Percentiles rank a stretch among this genome's conserved stretches.
Evolutionary conservation across 2,329 filamentous ascomycete genomes (phyloP).

Genomic region (Penicillium thymicola): DNA sequence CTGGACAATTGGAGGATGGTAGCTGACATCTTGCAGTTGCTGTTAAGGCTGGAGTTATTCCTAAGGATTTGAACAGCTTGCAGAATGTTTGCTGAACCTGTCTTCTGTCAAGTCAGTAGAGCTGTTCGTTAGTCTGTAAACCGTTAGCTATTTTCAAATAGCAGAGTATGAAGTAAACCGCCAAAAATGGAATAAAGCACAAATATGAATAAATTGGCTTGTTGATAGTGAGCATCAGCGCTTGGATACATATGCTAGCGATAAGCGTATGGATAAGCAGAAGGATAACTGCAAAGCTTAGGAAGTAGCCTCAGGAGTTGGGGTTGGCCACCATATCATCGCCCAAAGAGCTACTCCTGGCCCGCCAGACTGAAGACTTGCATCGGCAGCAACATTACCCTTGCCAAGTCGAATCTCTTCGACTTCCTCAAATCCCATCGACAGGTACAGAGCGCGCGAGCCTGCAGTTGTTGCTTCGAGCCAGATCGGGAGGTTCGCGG

Average conservation of each 20-base stretch:
- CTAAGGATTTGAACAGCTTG: constrained; percentile 28
- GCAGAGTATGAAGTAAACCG: not conserved
- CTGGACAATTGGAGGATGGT: constrained; percentile 43
- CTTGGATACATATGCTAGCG: not conserved
- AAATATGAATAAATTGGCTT: not conserved
- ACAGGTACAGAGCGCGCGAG: constrained; percentile 21
- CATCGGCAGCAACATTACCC: constrained; percentile 20
- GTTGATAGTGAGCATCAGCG: not conserved
- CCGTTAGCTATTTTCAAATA: not conserved
- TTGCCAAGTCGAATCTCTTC: constrained; percentile 22
- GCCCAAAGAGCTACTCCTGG: constrained; percentile 21
- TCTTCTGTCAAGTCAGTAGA: not conserved
- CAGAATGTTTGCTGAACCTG: constrained; percentile 1
- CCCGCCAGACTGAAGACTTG: constrained; percentile 13
- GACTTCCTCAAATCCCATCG: constrained; percentile 22
- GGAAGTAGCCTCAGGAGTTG: not conserved
- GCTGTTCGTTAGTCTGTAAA: not conserved
- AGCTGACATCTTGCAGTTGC: constrained; percentile 47
- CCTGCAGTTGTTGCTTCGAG: constrained; percentile 21
- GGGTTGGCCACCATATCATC: constrained; percentile 26
- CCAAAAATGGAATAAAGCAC: not conserved
- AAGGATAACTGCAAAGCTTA: not conserved
- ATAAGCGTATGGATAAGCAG: not conserved
- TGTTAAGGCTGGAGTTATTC: constrained; percentile 41
- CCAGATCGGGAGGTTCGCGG: constrained; percentile 23